Percentiles rank a stretch among this genome's conserved stretches.
Evolutionary conservation across 1,284 basidiomycete genomes (phyloP).

Genomic region (Wallemia ichthyophaga): DNA sequence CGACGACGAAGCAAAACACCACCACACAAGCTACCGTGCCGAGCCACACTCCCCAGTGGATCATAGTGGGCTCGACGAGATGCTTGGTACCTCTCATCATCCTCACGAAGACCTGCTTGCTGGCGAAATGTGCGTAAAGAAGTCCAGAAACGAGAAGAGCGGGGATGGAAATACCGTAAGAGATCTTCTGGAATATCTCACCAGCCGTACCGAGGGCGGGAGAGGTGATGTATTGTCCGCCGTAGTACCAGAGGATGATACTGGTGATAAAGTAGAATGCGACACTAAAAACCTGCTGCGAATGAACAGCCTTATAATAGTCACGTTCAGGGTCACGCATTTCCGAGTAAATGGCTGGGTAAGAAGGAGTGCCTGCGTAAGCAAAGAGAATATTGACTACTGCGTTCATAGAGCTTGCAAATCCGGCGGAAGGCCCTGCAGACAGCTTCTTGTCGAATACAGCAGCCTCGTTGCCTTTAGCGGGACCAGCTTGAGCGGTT

Average conservation of each 20-base stretch:
- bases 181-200: constrained; percentile 14
- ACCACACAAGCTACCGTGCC: constrained; percentile 20
- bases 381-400: background rate
- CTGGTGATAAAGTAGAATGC: constrained; percentile 4
- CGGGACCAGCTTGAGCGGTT: background rate
- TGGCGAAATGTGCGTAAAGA: constrained; percentile 13
- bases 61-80: constrained; percentile 25
- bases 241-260: constrained; percentile 10
- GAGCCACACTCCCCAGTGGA: constrained; percentile 30
- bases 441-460: background rate
- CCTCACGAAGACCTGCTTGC: constrained; percentile 31
- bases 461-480: background rate
- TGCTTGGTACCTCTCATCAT: constrained; percentile 28
- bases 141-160: constrained; percentile 11
- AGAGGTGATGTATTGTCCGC: constrained; percentile 15
- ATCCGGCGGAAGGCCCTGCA: background rate
- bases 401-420: background rate
- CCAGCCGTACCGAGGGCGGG: constrained; percentile 18
- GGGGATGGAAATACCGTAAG: constrained; percentile 14
- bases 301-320: constrained; percentile 1
- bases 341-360: background rate
- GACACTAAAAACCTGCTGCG: background rate
- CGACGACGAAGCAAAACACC: constrained; percentile 12
- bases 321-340: constrained; percentile 3
- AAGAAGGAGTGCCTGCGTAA: constrained; percentile 6